These are phyloP conservation scores for Decorospora gaudefroyi DNA, from an alignment of 2,329 filamentous ascomycete genomes.

Conservation along the genomic window DNA sequence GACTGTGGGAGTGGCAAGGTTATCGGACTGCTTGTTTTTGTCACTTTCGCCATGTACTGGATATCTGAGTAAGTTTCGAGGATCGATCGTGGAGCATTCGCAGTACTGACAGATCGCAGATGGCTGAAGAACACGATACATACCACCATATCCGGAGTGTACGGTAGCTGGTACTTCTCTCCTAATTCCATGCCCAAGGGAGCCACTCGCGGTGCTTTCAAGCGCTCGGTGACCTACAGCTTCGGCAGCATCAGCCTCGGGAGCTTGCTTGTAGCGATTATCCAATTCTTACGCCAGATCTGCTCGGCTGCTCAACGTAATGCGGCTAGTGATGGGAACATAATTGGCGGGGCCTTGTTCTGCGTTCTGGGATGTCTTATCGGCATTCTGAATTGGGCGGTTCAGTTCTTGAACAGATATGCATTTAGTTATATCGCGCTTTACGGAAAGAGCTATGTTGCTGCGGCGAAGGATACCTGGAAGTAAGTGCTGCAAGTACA, in stretches of 20 bases:
- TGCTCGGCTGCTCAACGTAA: constrained; percentile 76
- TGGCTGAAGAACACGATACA: constrained; percentile 94
- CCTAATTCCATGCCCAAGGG: constrained; percentile 69
- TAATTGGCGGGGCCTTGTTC: constrained; percentile 68
- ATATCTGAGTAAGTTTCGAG: constrained; percentile 65
- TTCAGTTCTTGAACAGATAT: constrained; percentile 88
- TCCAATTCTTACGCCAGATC: constrained; percentile 81
- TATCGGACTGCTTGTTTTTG: constrained; percentile 81
- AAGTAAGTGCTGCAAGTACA: constrained; percentile 50
- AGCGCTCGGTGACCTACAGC: constrained; percentile 81
- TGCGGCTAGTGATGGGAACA: constrained; percentile 68
- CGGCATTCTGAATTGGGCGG: constrained; percentile 77
- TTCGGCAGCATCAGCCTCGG: constrained; percentile 91
- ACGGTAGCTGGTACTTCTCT: constrained; percentile 94
- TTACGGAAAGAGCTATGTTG: constrained; percentile 86
- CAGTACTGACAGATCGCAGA: constrained; percentile 56
- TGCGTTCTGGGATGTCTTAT: constrained; percentile 80
- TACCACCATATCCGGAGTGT: constrained; percentile 82
- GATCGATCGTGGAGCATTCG: no score
- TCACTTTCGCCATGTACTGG: constrained; percentile 94
- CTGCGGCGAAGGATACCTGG: constrained; percentile 88
- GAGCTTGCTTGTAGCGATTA: constrained; percentile 81
- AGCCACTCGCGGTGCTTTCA: constrained; percentile 81
- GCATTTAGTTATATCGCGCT: constrained; percentile 91
- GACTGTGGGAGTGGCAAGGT: constrained; percentile 76